Base-by-base conservation (phyloP, 2,329 filamentous ascomycete genomes). In the Ceratocystis cubensis region DNA sequence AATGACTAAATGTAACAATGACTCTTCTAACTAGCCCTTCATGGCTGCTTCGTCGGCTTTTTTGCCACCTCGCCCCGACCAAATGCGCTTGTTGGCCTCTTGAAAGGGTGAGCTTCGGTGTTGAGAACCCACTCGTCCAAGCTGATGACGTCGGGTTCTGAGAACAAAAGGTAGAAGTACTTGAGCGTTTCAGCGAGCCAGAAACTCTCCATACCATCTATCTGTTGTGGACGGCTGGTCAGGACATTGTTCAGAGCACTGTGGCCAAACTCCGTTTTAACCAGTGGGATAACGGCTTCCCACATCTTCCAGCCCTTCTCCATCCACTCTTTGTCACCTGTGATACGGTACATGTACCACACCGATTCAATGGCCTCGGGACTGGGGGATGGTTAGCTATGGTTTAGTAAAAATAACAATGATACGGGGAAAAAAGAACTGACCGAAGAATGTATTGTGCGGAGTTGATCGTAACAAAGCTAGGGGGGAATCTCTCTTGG, bases 171-270 rank as follows among this genome's bases (percentile, higher is more conserved):
- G 74, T 91, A 96, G 70, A 94, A 96, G 73, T 96, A 96, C 79
- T 96, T 96, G 71, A 96, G 78, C 50, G 91, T 96, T 80, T 96
- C 91, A 2, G 88, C 88, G 69, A 91, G 79, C 89, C 91, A 96
- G 75, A 95, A 96, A 72, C 88, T 92, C 77, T 96, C 88, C 88
- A 93, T 92, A 70, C 80, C 79, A 73, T 91, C 83, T 48, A 75
- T 73, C 65, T 80, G 76, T 8, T 71, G 71, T 0, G 79, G 75
- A 20, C 79, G 74, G 1, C 75, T 67, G 5, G 69, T 66, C 28
- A 80, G 75, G 13, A 92, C 87, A 72, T 89, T 83, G 61, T 79
- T 75, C 65, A 94, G 83, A 46, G 88, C 89, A 10, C 84, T 86
- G 76, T 91, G 85, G 7, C 85, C 90, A 62, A 82, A 80, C 13